Conservation (phyloP, 2,329 filamentous ascomycete genomes). For the Penicillium sp. region DNA sequence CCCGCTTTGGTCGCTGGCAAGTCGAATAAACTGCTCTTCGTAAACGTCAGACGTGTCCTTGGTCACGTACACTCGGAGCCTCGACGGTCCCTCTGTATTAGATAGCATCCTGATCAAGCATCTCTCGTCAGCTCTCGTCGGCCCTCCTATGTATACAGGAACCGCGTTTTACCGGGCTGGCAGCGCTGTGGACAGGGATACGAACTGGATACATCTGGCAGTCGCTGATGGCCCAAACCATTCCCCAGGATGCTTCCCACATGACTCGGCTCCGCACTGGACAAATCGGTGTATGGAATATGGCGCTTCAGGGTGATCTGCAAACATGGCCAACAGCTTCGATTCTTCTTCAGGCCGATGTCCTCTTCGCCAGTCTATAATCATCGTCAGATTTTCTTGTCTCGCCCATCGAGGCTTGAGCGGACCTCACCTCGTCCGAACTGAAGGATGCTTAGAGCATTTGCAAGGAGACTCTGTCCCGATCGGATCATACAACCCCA, state of each 20-base stretch:
- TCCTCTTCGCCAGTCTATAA: slow-evolving; percentile 73
- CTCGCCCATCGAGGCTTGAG: neutral
- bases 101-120: slow-evolving; percentile 67
- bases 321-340: slow-evolving; percentile 76
- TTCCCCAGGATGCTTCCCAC: slow-evolving; percentile 92
- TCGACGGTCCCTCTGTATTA: slow-evolving; percentile 63
- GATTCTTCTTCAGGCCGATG: slow-evolving; percentile 64
- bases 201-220: slow-evolving; percentile 89
- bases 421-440: slow-evolving; percentile 72
- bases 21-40: slow-evolving; percentile 80
- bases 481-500: slow-evolving; percentile 99
- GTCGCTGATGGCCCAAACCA: slow-evolving; percentile 99
- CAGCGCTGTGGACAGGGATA: slow-evolving; percentile 18
- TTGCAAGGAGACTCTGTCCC: slow-evolving; percentile 89
- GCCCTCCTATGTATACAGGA: neutral
- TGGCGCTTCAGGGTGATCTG: slow-evolving; percentile 80
- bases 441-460: slow-evolving; percentile 71
- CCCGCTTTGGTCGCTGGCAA: slow-evolving; percentile 69
- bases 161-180: slow-evolving; percentile 5
- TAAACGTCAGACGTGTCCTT: slow-evolving; percentile 92
- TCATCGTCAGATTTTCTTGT: slow-evolving; percentile 27
- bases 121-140: slow-evolving; percentile 7
- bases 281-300: slow-evolving; percentile 98
- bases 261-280: slow-evolving; percentile 78
- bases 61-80: slow-evolving; percentile 81